Base-by-base conservation (phyloP, 2,329 filamentous ascomycete genomes). In the Cytospora paraplurivora region DNA sequence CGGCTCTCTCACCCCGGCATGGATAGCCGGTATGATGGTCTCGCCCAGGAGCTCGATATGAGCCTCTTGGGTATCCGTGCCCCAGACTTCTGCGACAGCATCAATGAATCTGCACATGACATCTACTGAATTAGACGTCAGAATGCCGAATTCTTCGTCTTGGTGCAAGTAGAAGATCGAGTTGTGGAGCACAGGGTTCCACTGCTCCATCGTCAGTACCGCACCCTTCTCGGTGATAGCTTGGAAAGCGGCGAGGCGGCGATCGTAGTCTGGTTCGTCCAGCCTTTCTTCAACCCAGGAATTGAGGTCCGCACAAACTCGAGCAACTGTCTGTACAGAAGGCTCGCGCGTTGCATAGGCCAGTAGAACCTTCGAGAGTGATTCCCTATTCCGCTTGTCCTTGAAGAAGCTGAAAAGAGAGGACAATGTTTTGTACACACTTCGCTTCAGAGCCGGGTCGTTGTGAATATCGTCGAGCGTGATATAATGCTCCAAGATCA, bases 381-480 rank as follows among this genome's bases (percentile, higher is more conserved):
- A 82, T 66, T 88, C 82, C 61, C 95, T 85, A 71, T 92, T 96
- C 51, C 85, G 79, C 51, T 88, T 84, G 74, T 98, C 93, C 69
- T 88, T 91, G 79, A 98, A 94, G 73, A 93, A 97, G 61, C 92
- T 91, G 72, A 97, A 98, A 38, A 98, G 83, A 0, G 91, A 88
- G 4, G 91, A 89, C 11, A 95, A 77, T 0, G 91, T 91, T 53
- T 86, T 81, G 72, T 90, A 96, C 0, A 96, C 85, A 41, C 84
- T 82, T 52, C 82, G 77, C 56, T 85, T 85, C 17, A 94, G 77
- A 32, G 82, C 80, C 7, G 76, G 71, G 56, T 90, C 82, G 64
- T 83, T 80, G 55, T 82, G 76, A 11, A 83, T 76, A 62, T 86
- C 78, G 66, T 86, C 86, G 1, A 90, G 78, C 10, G 87, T 86